Base-by-base conservation (phyloP, 345 rosid species). In the Lepidium aucheri region DNA sequence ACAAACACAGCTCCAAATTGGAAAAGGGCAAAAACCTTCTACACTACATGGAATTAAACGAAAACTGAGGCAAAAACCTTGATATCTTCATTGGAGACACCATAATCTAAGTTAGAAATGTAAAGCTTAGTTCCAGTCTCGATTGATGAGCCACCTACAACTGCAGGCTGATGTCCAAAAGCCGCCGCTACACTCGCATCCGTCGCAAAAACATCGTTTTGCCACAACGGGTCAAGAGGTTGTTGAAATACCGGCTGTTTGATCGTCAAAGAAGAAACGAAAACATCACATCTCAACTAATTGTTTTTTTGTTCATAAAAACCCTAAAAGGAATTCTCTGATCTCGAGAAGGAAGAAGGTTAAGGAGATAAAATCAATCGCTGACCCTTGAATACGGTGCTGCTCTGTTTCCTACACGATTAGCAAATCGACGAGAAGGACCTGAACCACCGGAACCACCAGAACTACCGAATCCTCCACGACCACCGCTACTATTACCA, bases 71-170 rank as follows among this genome's bases (percentile, higher is more conserved):
- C n/a, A 6, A 11, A 34, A 30, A 85, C 95, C 91, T 88, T 85
- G 28, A 88, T 78, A 69, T 88, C 91, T 47, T 81, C 87, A 33
- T 82, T 88, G 1, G 91, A 79, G 64, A 88, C 91, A 1, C 89
- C 95, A 56, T 80, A 84, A 2, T 82, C 86, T 16, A 88, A 77
- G 57, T 85, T 85, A n/a, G 89, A 88, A 3, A 85, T 75, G 53
- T 79, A 81, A 30, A 88, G 83, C 77, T 85, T 88, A 26, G 87
- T 79, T 51, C 89, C 95, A 18, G 84, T 81, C 75, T 85, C 91
- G 1, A 85, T 55, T 0, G 85, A 75, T 0, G 85, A 76, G 4
- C 81, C 79, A 13, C 53, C 60, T 35, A 50, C 72, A 5, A 65
- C 78, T 17, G 60, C 75, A 10, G 74, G n/a, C 32, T 49, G 79